Evolutionary conservation across 352 stramenopile genomes (phyloP), one percentile per base, ranked within the genome.

Genomic region (Blastocystis sp.): DNA sequence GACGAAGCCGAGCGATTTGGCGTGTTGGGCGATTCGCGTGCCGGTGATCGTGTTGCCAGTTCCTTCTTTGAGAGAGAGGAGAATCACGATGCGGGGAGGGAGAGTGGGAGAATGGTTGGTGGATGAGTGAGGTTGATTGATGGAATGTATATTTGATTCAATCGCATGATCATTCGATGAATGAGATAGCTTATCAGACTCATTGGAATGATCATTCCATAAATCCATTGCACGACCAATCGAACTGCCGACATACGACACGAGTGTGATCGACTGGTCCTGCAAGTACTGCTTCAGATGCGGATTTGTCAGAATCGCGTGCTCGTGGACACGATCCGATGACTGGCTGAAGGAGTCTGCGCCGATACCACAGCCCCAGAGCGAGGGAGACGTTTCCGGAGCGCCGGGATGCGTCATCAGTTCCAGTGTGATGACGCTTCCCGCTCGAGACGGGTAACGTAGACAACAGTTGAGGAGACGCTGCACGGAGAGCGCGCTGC

Each of bases 31-130:
- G 54, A 85, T 53, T 42, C 75, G 57, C 1, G 40, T 76, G 29
- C 75, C 57, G 4, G 75, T 85, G 24, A 85, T 85, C 4, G 75
- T 85, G 27, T 85, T 85, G 0, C 75, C 75, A 21, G 75, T 85
- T 6, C 75, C 75, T 72, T 85, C 75, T 40, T 85, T 85, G 21
- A 85, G n/a, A 21, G 75, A 85, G 14, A 76, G 51, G 36, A 85
- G 53, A 48, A 85, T 76, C 6, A 85, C 38, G 14, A 85, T 29
- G 7, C 72, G 72, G 6, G n/a, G 24, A 1, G 32, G 24, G 42
- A 27, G 36, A 53, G 18, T 8, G 8, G 44, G 44, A 24, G 49
- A 59, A 21, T 21, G 18, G 9, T 53, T 8, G 44, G 18, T 53
- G 9, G 44, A 53, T 53, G 9, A 18, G 18, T 53, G 9, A 18